Conservation (phyloP, 73 alveolate genomes). For the Uronychia setigera region DNA sequence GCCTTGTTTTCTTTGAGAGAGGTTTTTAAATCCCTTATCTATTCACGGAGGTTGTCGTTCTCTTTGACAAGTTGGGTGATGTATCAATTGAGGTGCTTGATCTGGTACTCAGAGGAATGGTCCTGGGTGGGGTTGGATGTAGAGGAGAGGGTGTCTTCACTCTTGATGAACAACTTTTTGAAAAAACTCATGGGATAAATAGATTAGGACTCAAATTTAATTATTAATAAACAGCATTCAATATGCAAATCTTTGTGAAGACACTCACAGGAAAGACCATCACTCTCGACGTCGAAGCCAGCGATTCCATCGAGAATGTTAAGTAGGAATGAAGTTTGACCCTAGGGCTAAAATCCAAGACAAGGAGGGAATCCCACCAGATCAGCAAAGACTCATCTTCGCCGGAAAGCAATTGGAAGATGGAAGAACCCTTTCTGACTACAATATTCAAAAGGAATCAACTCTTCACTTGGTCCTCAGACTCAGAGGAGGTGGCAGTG, state of each 20-base stretch:
- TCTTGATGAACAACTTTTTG: background rate
- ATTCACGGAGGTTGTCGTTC: background rate
- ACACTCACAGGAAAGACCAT: constrained; percentile 58
- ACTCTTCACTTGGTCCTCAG: constrained; percentile 86
- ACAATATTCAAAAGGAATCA: constrained; percentile 85
- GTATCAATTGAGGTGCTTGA: background rate
- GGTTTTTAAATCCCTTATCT: background rate
- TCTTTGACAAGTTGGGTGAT: background rate
- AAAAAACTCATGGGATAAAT: background rate
- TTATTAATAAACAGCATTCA: background rate
- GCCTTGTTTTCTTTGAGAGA: background rate
- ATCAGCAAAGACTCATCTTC: constrained; percentile 89
- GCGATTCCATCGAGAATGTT: constrained; percentile 69
- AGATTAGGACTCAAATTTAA: background rate
- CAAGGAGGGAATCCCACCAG: constrained; percentile 91
- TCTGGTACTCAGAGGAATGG: background rate
- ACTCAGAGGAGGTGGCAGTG: constrained; percentile 79
- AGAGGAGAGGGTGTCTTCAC: background rate
- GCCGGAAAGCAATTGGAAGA: constrained; percentile 91
- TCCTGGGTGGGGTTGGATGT: background rate
- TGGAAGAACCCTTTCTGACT: constrained; percentile 86
- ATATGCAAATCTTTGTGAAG: constrained; percentile 55
- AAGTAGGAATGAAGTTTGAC: constrained; percentile 20
- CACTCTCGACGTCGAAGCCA: constrained; percentile 45
- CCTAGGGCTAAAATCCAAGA: constrained; percentile 75